Evolutionary conservation across 2,329 filamentous ascomycete genomes (phyloP).

Genomic region (Penicillium sp.): DNA sequence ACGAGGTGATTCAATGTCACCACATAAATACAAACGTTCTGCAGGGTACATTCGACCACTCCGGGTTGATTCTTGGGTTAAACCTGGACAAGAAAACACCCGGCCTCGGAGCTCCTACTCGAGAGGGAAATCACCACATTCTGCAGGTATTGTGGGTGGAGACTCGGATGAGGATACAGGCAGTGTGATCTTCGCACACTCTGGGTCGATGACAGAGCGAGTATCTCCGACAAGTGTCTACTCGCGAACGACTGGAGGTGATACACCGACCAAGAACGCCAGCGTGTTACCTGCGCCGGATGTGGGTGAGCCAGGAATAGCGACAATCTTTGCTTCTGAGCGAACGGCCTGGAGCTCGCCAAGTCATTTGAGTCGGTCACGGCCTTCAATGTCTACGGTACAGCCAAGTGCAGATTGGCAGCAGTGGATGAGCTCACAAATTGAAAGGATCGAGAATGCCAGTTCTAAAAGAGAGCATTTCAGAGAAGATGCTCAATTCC

Average conservation of each 20-base stretch:
- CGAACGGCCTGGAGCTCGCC: constrained; percentile 34
- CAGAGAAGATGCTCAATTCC: constrained; percentile 41
- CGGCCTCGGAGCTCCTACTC: neutral
- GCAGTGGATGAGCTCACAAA: constrained; percentile 39
- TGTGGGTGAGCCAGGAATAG: constrained; percentile 34
- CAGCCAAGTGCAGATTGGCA: constrained; percentile 38
- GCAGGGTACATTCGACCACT: neutral
- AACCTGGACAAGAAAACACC: neutral
- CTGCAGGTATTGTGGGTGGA: constrained; percentile 3
- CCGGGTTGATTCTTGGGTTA: neutral
- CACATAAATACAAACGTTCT: constrained; percentile 15
- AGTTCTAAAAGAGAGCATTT: constrained; percentile 34
- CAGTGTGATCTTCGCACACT: constrained; percentile 19
- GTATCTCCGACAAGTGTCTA: constrained; percentile 43
- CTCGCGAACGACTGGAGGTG: constrained; percentile 42
- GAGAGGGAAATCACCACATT: neutral
- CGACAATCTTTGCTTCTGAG: constrained; percentile 37
- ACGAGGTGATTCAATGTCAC: constrained; percentile 21
- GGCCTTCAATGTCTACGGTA: neutral
- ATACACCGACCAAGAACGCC: constrained; percentile 22
- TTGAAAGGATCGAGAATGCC: constrained; percentile 32
- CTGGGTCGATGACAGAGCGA: constrained; percentile 8
- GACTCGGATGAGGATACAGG: constrained; percentile 20
- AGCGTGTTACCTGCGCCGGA: neutral
- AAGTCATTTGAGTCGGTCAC: constrained; percentile 14